These are phyloP conservation scores for Cyclotella choctawhatcheeana DNA, from an alignment of 108 stramenopile genomes.

Conservation along the genomic window DNA sequence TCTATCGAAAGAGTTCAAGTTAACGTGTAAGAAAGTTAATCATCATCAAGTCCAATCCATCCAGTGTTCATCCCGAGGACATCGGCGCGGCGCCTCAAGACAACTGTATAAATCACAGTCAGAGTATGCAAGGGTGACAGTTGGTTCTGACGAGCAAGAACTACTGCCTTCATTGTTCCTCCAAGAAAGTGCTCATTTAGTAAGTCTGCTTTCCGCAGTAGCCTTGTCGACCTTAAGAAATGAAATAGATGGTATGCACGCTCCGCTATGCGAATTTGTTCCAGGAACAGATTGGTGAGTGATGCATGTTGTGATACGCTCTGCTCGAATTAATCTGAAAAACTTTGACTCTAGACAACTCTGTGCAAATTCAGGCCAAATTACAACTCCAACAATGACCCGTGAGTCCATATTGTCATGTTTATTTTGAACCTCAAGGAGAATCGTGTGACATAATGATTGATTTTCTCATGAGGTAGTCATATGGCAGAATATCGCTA, in stretches of 20 bases:
- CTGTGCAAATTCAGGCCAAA: too few species aligned
- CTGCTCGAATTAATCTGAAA: background rate
- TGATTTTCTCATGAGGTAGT: too few species aligned
- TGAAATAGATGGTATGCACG: constrained; percentile 71
- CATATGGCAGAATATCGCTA: constrained; percentile 16
- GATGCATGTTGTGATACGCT: background rate
- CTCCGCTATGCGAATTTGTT: constrained; percentile 61
- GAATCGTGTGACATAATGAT: too few species aligned
- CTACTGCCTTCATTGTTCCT: constrained; percentile 61
- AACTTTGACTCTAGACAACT: too few species aligned
- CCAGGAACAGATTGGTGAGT: constrained; percentile 59
- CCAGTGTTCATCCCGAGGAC: background rate
- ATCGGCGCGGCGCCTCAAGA: too few species aligned
- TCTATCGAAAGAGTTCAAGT: constrained; percentile 8
- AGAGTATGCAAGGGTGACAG: too few species aligned
- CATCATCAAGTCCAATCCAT: constrained; percentile 2
- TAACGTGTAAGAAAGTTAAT: background rate
- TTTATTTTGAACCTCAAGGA: too few species aligned
- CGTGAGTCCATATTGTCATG: too few species aligned
- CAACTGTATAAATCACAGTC: too few species aligned
- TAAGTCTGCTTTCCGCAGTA: constrained; percentile 68
- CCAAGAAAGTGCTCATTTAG: constrained; percentile 73
- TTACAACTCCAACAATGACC: constrained; percentile 52
- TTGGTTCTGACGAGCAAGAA: background rate
- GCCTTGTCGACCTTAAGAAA: constrained; percentile 70